Conservation (phyloP, 2,329 filamentous ascomycete genomes). For the Trichophyton schoenleinii region DNA sequence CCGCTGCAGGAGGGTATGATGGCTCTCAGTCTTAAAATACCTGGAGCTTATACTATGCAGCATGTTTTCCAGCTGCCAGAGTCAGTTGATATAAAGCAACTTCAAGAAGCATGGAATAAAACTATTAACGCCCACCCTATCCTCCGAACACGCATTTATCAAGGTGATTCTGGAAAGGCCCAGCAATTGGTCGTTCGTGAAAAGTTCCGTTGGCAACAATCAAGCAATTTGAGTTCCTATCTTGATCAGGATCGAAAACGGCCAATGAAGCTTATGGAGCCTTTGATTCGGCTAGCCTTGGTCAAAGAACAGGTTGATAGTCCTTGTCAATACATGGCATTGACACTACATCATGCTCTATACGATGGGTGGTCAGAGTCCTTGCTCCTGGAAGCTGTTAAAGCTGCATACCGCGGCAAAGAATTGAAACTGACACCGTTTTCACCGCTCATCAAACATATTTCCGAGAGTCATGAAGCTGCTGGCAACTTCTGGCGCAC, state of each 20-base stretch:
- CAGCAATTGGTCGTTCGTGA: conserved; percentile 18
- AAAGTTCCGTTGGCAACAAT: conserved; percentile 15
- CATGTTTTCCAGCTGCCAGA: conserved; percentile 21
- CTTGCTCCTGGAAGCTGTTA: conserved; percentile 21
- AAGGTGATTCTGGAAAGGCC: conserved; percentile 14
- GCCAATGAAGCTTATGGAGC: conserved; percentile 16
- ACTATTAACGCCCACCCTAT: conserved; percentile 26
- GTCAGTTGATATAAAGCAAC: conserved; percentile 18
- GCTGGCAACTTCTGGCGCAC: conserved; percentile 9
- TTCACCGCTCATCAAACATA: not conserved
- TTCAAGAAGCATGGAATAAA: conserved; percentile 28
- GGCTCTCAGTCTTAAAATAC: conserved; percentile 27
- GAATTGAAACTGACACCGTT: not conserved
- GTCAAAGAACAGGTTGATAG: conserved; percentile 1
- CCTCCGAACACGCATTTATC: conserved; percentile 29
- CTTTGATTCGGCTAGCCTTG: conserved; percentile 16
- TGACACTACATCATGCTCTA: conserved; percentile 28
- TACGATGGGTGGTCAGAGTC: conserved; percentile 31
- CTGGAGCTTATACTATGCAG: conserved; percentile 31
- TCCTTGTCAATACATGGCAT: conserved; percentile 16
- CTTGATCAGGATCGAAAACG: conserved; percentile 11
- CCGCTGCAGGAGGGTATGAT: conserved; percentile 32
- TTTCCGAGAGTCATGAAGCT: not conserved
- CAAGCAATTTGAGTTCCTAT: conserved; percentile 11
- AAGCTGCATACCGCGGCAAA: not conserved